Base-by-base conservation (phyloP, 2,329 filamentous ascomycete species). In the Hysterium pulicare region DNA sequence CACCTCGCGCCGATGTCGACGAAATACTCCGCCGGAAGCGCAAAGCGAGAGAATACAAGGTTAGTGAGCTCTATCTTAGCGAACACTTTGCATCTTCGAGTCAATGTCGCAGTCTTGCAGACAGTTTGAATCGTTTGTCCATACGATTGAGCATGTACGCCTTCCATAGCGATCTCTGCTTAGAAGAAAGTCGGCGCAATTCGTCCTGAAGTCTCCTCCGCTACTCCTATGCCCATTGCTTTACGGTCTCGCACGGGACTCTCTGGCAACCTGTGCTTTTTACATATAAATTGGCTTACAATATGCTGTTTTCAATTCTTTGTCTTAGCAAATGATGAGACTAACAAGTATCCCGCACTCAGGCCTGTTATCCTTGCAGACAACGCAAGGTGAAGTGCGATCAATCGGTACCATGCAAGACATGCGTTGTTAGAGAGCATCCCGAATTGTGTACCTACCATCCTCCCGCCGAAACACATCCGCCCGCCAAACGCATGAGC, bases 1-100 rank as follows among this genome's bases (percentile, higher is more conserved):
- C 70, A 33, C 68, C 68, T 40, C 67, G 71, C 40, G 59, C 66
- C 39, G 71, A 74, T 41, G 72, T 75, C 43, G 71, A 75, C 57
- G 71, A 74, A 50, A 73, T 74, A 30, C 51, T 75, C 53, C 63
- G 71, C 17, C 63, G 71, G 52, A 75, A 75, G 59, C 62, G 73
- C 34, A 76, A 76, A 51, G 72, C 72, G 34, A 61, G 73, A 22
- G 72, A 75, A 59, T 73, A 76, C 62, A 76, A 75, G 62, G 64
- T 65, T 54, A 45, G 61, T 40, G n/a, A 33, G 40, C 32, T 34
- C 4, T 17, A n/a, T 10, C 13, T 34, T 34, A n/a, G n/a, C n/a
- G n/a, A 10, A 30, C 10, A 30, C 26, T 30, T 9, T 10, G 26
- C 26, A 9, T 30, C 26, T 30, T 30, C 10, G n/a, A n/a, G n/a